phyloP scores from a whole-genome alignment of 2,329 filamentous ascomycete genomes.

The Cercospora sesami region DNA sequence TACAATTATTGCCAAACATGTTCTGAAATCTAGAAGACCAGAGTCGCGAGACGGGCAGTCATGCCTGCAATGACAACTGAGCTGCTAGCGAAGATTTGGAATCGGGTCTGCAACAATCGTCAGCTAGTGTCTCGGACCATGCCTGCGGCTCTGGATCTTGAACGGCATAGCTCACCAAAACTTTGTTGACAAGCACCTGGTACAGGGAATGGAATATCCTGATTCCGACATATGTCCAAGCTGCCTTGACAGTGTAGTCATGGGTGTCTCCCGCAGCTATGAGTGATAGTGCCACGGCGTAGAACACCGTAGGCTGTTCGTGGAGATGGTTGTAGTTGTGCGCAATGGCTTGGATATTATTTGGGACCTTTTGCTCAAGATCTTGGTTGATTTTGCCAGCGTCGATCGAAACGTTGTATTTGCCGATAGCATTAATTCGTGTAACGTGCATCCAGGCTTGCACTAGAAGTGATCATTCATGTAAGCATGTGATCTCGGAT shows the following conservation, averaged over 20 bases:
- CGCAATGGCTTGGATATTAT: slow-evolving; percentile 11
- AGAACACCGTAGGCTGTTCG: slow-evolving; percentile 42
- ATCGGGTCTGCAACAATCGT: neutral
- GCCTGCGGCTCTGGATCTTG: neutral
- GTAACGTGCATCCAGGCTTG: slow-evolving; percentile 12
- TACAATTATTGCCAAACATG: neutral
- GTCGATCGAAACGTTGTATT: slow-evolving; percentile 14
- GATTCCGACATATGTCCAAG: slow-evolving; percentile 47
- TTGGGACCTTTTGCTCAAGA: slow-evolving; percentile 13
- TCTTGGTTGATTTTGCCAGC: slow-evolving; percentile 8
- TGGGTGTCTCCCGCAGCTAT: slow-evolving; percentile 35
- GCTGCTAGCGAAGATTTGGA: slow-evolving; percentile 10
- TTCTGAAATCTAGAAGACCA: neutral
- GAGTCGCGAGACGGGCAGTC: neutral
- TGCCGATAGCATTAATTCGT: slow-evolving; percentile 7
- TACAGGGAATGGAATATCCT: slow-evolving; percentile 46
- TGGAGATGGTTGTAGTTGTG: slow-evolving; percentile 29
- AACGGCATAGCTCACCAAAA: slow-evolving; percentile 31
- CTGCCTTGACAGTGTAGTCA: slow-evolving; percentile 30
- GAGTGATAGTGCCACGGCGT: slow-evolving; percentile 42
- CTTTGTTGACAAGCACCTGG: slow-evolving; percentile 42
- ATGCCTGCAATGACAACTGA: slow-evolving; percentile 3
- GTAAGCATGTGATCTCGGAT: neutral
- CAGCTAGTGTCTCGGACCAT: neutral
- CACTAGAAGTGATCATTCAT: neutral